Evolutionary conservation across 208 protist genomes (phyloP).

Genomic region (Leishmania arabica): DNA sequence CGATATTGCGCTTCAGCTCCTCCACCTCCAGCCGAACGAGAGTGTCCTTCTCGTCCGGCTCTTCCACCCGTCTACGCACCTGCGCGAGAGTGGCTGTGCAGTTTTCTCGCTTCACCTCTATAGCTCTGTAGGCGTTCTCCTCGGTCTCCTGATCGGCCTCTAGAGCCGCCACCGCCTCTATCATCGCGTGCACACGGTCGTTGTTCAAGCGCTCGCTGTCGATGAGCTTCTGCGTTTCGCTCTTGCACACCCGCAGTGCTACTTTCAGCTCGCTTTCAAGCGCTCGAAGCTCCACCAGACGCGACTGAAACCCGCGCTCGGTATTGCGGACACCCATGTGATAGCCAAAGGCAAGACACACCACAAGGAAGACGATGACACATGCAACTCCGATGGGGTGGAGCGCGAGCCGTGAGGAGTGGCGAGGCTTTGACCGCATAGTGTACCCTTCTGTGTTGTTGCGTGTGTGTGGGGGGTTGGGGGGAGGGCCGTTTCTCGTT

Average conservation of each 20-base stretch:
- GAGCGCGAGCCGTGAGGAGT: slow-evolving; percentile 16
- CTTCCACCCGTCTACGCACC: not conserved
- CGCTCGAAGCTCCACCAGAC: not conserved
- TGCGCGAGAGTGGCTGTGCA: slow-evolving; percentile 12
- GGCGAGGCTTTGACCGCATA: slow-evolving; percentile 4
- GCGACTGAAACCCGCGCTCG: slow-evolving; percentile 15
- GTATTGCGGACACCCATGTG: slow-evolving; percentile 29
- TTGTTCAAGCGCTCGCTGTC: not conserved
- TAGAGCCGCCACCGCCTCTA: slow-evolving; percentile 1
- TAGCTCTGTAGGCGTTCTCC: slow-evolving; percentile 9
- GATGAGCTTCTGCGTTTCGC: not conserved
- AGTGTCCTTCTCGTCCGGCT: slow-evolving; percentile 5
- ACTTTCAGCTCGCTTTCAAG: not conserved
- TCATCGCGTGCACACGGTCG: not conserved
- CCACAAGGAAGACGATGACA: slow-evolving; percentile 28
- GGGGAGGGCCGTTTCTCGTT: not conserved
- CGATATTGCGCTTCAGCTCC: slow-evolving; percentile 19
- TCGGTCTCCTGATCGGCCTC: slow-evolving; percentile 6
- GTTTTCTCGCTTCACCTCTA: slow-evolving; percentile 23
- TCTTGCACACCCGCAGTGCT: slow-evolving; percentile 15
- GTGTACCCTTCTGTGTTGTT: not conserved
- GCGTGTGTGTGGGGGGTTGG: not conserved
- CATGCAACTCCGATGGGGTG: slow-evolving; percentile 37
- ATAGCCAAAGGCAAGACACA: slow-evolving; percentile 43
- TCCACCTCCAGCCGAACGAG: slow-evolving; percentile 6